These are phyloP conservation scores for Mycena sanguinolenta DNA, from an alignment of 768 basidiomycete species.

Conservation along the genomic window DNA sequence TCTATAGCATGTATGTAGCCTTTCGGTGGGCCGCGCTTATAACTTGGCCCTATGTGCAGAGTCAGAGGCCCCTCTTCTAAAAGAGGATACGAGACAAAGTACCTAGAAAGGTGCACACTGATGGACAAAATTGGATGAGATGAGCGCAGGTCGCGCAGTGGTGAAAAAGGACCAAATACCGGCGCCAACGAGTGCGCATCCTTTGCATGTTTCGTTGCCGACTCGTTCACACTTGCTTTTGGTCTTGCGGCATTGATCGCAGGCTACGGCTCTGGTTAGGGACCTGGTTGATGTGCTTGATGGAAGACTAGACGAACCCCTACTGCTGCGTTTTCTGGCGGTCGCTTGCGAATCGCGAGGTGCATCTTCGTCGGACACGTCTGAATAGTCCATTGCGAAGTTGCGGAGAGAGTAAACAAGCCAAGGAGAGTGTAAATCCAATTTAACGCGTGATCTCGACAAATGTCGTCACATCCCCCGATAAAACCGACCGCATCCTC, in stretches of 20 bases:
- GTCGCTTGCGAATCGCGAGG: constrained; percentile 56
- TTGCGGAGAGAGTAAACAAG: constrained; percentile 30
- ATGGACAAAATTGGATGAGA: constrained; percentile 35
- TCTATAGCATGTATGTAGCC: constrained; percentile 96
- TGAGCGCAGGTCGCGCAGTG: constrained; percentile 29
- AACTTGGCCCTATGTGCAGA: constrained; percentile 70
- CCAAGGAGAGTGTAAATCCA: constrained; percentile 17
- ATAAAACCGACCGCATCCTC: constrained; percentile 12
- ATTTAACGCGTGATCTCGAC: constrained; percentile 13
- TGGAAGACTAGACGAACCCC: constrained; percentile 56
- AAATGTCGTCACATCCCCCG: not conserved
- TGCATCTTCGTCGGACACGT: constrained; percentile 70
- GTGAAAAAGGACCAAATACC: constrained; percentile 50
- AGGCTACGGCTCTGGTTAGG: constrained; percentile 62
- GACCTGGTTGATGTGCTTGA: constrained; percentile 22
- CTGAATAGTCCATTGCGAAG: constrained; percentile 67
- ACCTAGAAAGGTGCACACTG: constrained; percentile 80
- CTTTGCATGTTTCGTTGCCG: constrained; percentile 70
- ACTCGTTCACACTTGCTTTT: constrained; percentile 87
- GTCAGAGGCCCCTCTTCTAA: constrained; percentile 9
- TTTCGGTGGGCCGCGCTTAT: constrained; percentile 88
- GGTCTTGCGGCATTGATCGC: constrained; percentile 89
- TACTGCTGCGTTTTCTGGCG: constrained; percentile 72
- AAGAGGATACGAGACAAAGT: constrained; percentile 2
- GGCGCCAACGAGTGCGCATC: constrained; percentile 69